Percentiles rank a stretch among this genome's conserved stretches.
Conservation (phyloP, 1,284 basidiomycete species). For the Schizopora paradoxa region DNA sequence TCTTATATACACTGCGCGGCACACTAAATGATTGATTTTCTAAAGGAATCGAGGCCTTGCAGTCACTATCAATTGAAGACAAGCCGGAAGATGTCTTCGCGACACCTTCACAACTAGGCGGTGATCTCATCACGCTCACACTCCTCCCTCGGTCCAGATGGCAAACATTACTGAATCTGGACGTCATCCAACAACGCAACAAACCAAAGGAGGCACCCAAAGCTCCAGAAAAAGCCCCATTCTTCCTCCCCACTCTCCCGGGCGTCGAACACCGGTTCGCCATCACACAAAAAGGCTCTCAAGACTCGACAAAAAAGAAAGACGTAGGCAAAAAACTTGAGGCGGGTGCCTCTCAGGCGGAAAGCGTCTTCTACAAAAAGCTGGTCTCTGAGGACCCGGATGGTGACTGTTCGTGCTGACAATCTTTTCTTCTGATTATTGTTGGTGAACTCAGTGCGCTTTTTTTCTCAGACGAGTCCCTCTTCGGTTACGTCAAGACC, state of each 20-base stretch:
- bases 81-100: slow-evolving; percentile 68
- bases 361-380: slow-evolving; percentile 73
- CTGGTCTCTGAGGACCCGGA: slow-evolving; percentile 53
- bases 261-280: slow-evolving; percentile 81
- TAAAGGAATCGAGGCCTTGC: slow-evolving; percentile 61
- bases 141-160: slow-evolving; percentile 89
- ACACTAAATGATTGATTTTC: slow-evolving; percentile 16
- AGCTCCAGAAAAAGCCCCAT: slow-evolving; percentile 91
- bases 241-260: slow-evolving; percentile 90
- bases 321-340: slow-evolving; percentile 52
- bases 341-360: slow-evolving; percentile 48
- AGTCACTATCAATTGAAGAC: slow-evolving; percentile 48
- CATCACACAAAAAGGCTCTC: slow-evolving; percentile 34
- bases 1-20: background rate
- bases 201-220: slow-evolving; percentile 96
- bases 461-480: slow-evolving; percentile 55
- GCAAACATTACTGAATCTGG: slow-evolving; percentile 95
- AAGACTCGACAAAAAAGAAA: slow-evolving; percentile 28
- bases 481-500: slow-evolving; percentile 84
- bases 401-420: slow-evolving; percentile 58
- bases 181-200: slow-evolving; percentile 93
- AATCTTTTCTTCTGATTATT: slow-evolving; percentile 5
- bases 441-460: slow-evolving; percentile 2
- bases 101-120: slow-evolving; percentile 81
- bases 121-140: slow-evolving; percentile 86